Evolutionary conservation across 306 rosid species (phyloP).

Genomic region (Oxytropis ochrocephala): DNA sequence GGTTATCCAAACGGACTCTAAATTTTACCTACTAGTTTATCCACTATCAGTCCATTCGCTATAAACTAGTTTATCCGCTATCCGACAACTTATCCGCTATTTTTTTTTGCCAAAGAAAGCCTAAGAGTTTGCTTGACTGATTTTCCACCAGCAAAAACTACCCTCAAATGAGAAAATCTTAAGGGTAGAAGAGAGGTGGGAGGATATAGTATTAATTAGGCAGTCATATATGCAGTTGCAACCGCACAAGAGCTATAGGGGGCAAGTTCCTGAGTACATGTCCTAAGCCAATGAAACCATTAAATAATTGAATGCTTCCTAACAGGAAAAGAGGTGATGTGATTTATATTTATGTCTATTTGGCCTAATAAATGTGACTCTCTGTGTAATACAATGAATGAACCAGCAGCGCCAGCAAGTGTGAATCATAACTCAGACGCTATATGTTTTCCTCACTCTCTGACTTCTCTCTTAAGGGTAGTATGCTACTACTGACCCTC

Average conservation of each 20-base stretch:
- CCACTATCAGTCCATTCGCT: too few species aligned
- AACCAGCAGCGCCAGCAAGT: not conserved
- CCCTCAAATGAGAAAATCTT: not conserved
- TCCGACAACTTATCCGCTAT: too few species aligned
- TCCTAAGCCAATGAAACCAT: not conserved
- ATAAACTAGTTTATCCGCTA: too few species aligned
- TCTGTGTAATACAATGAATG: not conserved
- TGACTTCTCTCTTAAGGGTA: not conserved
- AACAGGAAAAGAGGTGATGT: conserved; percentile 55
- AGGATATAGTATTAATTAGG: conserved; percentile 2
- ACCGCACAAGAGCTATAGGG: conserved; percentile 31
- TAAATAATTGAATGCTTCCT: conserved; percentile 14
- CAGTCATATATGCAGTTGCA: conserved; percentile 30
- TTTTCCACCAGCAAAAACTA: conserved; percentile 18
- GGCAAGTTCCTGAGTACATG: not conserved
- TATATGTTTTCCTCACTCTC: not conserved
- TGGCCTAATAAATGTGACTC: conserved; percentile 20
- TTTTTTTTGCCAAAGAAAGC: too few species aligned
- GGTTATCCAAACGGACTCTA: too few species aligned
- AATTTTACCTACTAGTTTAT: too few species aligned
- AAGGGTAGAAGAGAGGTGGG: not conserved
- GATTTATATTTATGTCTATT: conserved; percentile 17
- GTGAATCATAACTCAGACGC: not conserved
- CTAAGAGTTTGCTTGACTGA: not conserved
- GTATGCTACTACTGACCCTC: too few species aligned